phyloP scores from a whole-genome alignment of 805 yeast species.

The Saturnispora ahearnii region DNA sequence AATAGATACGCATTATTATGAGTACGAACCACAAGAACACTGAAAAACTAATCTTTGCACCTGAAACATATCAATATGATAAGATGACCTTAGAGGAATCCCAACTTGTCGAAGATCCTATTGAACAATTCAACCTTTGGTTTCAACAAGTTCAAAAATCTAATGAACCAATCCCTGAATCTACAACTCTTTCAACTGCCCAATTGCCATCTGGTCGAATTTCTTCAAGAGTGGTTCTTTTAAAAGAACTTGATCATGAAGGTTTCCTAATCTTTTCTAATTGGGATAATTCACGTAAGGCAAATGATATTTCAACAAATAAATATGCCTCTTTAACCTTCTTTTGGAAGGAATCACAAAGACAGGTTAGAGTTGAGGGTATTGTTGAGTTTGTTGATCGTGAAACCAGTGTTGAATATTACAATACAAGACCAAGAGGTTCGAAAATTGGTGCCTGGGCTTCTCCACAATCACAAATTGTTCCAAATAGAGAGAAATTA shows the following conservation, averaged over 20 bases:
- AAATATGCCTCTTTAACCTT: slow-evolving; percentile 77
- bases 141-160: slow-evolving; percentile 61
- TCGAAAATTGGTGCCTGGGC: slow-evolving; percentile 97
- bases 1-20: too few species aligned
- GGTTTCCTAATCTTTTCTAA: slow-evolving; percentile 89
- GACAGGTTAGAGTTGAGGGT: slow-evolving; percentile 94
- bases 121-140: slow-evolving; percentile 77
- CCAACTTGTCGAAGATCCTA: slow-evolving; percentile 52
- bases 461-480: slow-evolving; percentile 69
- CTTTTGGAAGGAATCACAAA: slow-evolving; percentile 85
- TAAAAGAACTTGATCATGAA: slow-evolving; percentile 78
- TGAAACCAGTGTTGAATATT: slow-evolving; percentile 72
- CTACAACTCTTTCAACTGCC: slow-evolving; percentile 83
- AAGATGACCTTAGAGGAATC: slow-evolving; percentile 49
- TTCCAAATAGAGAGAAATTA: slow-evolving; percentile 53
- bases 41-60: slow-evolving; percentile 48
- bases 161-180: slow-evolving; percentile 64
- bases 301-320: slow-evolving; percentile 59
- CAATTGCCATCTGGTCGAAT: slow-evolving; percentile 84
- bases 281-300: slow-evolving; percentile 83
- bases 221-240: slow-evolving; percentile 71
- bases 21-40: neutral
- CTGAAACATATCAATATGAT: slow-evolving; percentile 80
- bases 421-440: slow-evolving; percentile 82
- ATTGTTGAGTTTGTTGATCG: slow-evolving; percentile 59